phyloP scores from a whole-genome alignment of 176 grass and related monocot species.

The Triticum monococcum region DNA sequence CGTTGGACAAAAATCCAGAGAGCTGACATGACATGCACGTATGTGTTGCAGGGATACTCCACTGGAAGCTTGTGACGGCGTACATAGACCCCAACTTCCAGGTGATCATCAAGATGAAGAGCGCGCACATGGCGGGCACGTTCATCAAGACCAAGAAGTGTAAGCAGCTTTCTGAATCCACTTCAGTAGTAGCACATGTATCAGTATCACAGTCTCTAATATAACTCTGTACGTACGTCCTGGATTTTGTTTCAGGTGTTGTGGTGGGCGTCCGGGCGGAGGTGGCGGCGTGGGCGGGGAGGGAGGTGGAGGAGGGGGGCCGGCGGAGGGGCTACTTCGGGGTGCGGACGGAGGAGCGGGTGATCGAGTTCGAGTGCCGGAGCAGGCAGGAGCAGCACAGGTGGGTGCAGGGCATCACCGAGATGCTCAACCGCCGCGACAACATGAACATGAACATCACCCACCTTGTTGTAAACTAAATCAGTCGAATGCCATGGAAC shows the following conservation, averaged over 20 bases:
- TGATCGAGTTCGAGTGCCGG: constrained; percentile 90
- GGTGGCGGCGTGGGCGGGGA: constrained; percentile 74
- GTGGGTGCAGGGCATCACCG: constrained; percentile 74
- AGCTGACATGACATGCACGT: neutral
- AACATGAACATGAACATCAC: constrained; percentile 50
- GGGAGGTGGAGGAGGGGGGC: constrained; percentile 65
- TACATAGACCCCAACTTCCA: constrained; percentile 70
- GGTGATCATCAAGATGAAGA: constrained; percentile 88
- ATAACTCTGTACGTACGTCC: no score
- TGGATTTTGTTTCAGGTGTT: constrained; percentile 42
- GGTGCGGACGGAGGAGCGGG: constrained; percentile 64
- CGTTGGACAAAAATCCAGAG: neutral
- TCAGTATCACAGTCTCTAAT: no score
- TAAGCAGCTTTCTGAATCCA: constrained; percentile 24
- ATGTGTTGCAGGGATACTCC: constrained; percentile 44
- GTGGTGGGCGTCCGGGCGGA: constrained; percentile 63
- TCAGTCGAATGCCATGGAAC: neutral
- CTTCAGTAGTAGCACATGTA: no score
- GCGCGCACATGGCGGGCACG: constrained; percentile 85
- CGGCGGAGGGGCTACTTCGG: constrained; percentile 77
- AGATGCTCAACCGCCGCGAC: constrained; percentile 61
- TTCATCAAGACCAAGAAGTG: constrained; percentile 92
- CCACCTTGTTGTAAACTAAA: constrained; percentile 11
- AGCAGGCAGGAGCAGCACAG: constrained; percentile 54
- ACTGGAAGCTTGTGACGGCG: constrained; percentile 84